Evolutionary conservation across 148 eudicot species (phyloP).

Genomic region (Selenicereus undatus): DNA sequence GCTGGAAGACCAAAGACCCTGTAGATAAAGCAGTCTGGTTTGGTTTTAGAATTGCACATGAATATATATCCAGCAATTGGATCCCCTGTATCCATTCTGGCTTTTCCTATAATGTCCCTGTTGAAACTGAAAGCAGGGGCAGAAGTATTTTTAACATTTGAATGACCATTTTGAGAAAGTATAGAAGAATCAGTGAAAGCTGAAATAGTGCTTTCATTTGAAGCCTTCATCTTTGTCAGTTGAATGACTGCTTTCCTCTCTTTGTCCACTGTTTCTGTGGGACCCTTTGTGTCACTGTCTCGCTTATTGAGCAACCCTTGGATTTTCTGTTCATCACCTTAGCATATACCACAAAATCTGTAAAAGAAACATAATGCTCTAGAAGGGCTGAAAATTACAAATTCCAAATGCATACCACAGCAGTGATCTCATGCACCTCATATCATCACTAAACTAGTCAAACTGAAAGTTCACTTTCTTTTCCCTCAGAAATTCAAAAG

Average conservation of each 20-base stretch:
- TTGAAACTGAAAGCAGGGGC: neutral
- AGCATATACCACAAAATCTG: slow-evolving; percentile 4
- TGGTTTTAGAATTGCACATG: slow-evolving; percentile 63
- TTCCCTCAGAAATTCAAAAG: neutral
- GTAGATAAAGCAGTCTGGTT: slow-evolving; percentile 55
- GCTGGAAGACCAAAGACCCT: slow-evolving; percentile 75
- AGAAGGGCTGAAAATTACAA: neutral
- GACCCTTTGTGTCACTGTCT: slow-evolving; percentile 2
- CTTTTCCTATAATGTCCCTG: neutral
- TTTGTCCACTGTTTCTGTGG: neutral
- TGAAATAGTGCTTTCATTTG: slow-evolving; percentile 2
- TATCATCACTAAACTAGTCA: neutral
- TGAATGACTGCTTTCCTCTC: neutral
- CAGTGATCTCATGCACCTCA: neutral
- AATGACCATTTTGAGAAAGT: slow-evolving; percentile 14
- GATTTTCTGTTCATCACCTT: neutral
- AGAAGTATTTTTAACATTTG: slow-evolving; percentile 7
- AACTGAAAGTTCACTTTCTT: neutral
- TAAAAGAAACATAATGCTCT: neutral
- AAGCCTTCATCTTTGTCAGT: slow-evolving; percentile 6
- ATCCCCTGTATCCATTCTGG: slow-evolving; percentile 8
- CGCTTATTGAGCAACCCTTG: neutral
- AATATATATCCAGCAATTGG: slow-evolving; percentile 45
- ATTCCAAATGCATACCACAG: neutral
- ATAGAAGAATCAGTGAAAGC: slow-evolving; percentile 2